phyloP scores from a whole-genome alignment of 2,329 filamentous ascomycete genomes.

The Escovopsis sp. region DNA sequence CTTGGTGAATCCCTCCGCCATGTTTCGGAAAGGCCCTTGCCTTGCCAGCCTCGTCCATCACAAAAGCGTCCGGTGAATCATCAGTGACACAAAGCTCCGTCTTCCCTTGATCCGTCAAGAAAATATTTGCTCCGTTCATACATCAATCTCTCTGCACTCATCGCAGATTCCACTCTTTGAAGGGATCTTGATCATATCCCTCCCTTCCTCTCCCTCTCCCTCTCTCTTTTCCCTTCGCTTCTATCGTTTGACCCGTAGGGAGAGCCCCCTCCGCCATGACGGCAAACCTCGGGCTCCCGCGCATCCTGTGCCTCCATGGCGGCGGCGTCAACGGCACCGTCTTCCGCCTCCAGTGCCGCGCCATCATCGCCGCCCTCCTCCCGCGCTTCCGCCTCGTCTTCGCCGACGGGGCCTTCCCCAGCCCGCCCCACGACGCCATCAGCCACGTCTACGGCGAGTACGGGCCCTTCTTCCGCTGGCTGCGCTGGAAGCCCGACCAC shows the following conservation, averaged over 20 bases:
- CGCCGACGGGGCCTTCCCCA: conserved; percentile 53
- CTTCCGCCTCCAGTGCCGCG: conserved; percentile 54
- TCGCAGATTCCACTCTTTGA: too few species aligned
- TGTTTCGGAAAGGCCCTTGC: too few species aligned
- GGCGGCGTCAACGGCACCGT: conserved; percentile 59
- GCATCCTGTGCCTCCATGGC: conserved; percentile 69
- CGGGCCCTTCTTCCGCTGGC: conserved; percentile 49
- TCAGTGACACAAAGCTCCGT: too few species aligned
- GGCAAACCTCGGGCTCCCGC: conserved; percentile 29
- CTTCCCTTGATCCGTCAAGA: too few species aligned
- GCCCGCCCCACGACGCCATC: conserved; percentile 46
- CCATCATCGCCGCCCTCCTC: conserved; percentile 30
- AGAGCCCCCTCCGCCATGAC: neutral
- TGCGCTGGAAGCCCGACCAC: conserved; percentile 48
- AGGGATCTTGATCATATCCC: too few species aligned
- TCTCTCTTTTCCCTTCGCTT: neutral
- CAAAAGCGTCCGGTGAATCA: too few species aligned
- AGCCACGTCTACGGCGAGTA: conserved; percentile 48
- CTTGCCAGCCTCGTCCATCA: too few species aligned
- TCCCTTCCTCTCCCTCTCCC: neutral
- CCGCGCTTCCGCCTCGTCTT: conserved; percentile 56
- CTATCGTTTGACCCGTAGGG: too few species aligned
- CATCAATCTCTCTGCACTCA: too few species aligned
- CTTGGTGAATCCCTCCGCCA: too few species aligned
- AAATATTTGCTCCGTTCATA: too few species aligned